These are phyloP conservation scores for Nothophytophthora sp. DNA, from an alignment of 352 stramenopile genomes.

Conservation along the genomic window DNA sequence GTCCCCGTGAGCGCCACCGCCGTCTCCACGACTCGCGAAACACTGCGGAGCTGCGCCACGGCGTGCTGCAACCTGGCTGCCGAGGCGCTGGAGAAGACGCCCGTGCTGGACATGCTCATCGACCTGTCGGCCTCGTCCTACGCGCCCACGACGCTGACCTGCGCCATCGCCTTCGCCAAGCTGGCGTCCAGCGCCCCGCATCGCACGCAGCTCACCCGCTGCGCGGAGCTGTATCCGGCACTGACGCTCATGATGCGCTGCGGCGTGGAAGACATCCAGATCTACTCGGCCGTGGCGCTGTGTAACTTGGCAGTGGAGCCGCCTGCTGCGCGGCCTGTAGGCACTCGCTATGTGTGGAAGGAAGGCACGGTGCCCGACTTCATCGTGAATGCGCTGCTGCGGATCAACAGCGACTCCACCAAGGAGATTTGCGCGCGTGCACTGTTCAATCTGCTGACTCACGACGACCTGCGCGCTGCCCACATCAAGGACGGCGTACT, in stretches of 20 bases:
- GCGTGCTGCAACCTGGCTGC: slow-evolving; percentile 78
- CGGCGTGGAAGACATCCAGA: slow-evolving; percentile 86
- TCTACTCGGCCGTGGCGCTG: slow-evolving; percentile 86
- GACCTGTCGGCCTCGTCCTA: slow-evolving; percentile 66
- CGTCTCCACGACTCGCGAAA: slow-evolving; percentile 49
- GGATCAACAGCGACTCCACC: slow-evolving; percentile 88
- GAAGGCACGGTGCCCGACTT: slow-evolving; percentile 88
- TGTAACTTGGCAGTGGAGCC: slow-evolving; percentile 84
- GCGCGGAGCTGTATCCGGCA: slow-evolving; percentile 68
- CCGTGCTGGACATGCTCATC: slow-evolving; percentile 77
- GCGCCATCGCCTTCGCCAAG: slow-evolving; percentile 80
- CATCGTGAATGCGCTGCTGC: slow-evolving; percentile 87
- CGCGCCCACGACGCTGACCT: slow-evolving; percentile 68
- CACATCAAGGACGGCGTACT: slow-evolving; percentile 88
- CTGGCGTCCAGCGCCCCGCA: slow-evolving; percentile 61
- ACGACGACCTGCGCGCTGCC: slow-evolving; percentile 73
- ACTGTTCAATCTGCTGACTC: slow-evolving; percentile 87
- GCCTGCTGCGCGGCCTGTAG: slow-evolving; percentile 34
- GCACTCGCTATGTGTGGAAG: slow-evolving; percentile 78
- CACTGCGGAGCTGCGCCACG: slow-evolving; percentile 66
- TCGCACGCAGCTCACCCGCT: slow-evolving; percentile 62
- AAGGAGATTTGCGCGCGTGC: slow-evolving; percentile 87
- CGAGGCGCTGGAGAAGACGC: slow-evolving; percentile 70
- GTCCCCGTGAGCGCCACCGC: slow-evolving; percentile 15
- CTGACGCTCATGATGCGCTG: slow-evolving; percentile 90